A percentile compares a stretch with the other conserved stretches of the same genome.
Conservation (phyloP, 2,329 filamentous ascomycete species). For the Colletotrichum costaricense region DNA sequence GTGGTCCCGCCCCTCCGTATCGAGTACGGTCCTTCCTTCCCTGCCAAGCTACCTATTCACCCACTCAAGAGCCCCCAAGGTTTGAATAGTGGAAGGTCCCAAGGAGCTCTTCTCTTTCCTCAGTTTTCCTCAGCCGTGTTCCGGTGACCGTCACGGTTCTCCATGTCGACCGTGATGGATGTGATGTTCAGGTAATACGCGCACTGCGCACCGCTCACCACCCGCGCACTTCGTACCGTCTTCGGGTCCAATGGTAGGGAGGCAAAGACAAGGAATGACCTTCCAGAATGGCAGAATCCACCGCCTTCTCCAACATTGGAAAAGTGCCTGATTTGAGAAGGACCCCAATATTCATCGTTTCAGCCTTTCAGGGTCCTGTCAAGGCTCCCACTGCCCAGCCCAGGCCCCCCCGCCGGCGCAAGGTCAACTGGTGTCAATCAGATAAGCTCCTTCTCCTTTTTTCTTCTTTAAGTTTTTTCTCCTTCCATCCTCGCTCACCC, state of each 20-base stretch:
- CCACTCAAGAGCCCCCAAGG: background rate
- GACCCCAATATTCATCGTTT: conserved; percentile 25
- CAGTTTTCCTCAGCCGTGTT: background rate
- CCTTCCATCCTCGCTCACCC: background rate
- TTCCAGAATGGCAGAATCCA: too few relatives aligned
- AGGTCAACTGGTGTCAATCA: conserved; percentile 1
- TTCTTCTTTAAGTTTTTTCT: background rate
- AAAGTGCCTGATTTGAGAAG: conserved; percentile 23
- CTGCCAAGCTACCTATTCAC: background rate
- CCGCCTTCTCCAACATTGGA: background rate
- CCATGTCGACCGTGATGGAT: too few relatives aligned
- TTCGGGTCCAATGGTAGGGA: background rate
- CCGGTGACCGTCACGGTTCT: too few relatives aligned
- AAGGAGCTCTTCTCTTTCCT: background rate
- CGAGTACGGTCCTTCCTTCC: background rate
- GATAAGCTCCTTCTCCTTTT: conserved; percentile 4
- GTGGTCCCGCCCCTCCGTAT: background rate
- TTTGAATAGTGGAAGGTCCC: background rate
- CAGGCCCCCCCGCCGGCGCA: background rate
- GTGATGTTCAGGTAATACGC: background rate
- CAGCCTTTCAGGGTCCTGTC: conserved; percentile 34
- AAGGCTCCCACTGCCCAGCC: background rate
- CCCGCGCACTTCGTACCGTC: background rate
- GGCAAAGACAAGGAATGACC: too few relatives aligned
- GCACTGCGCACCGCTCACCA: background rate